A percentile compares a stretch with the other conserved stretches of the same genome.
phyloP scores from a whole-genome alignment of 371 early-diverging fungal species.

The Dichotomocladium elegans region DNA sequence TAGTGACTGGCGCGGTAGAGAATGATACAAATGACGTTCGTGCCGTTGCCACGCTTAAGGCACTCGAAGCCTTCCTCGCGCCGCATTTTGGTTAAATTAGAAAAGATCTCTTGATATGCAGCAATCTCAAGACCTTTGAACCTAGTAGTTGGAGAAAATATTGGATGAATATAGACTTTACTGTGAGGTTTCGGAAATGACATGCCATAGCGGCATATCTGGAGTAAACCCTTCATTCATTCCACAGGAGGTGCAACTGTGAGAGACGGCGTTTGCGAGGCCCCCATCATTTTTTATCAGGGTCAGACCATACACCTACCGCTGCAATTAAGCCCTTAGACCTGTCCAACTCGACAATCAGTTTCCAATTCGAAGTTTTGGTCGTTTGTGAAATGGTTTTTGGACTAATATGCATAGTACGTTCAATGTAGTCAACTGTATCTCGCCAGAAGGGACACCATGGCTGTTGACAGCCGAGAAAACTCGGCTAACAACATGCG shows the following conservation, averaged over 20 bases:
- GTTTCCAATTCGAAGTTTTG: constrained; percentile 1
- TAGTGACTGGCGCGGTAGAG: constrained; percentile 92
- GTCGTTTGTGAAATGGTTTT: constrained; percentile 17
- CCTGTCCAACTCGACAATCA: constrained; percentile 32
- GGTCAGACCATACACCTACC: constrained; percentile 38
- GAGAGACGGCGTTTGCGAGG: constrained; percentile 86
- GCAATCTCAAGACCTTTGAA: constrained; percentile 70
- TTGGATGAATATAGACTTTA: background rate
- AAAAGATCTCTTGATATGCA: constrained; percentile 65
- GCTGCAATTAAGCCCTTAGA: constrained; percentile 81
- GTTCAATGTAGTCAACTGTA: constrained; percentile 33
- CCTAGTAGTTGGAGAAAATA: constrained; percentile 29
- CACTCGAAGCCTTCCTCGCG: constrained; percentile 82
- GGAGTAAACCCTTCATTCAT: constrained; percentile 89
- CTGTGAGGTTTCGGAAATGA: constrained; percentile 10
- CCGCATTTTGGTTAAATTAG: constrained; percentile 80
- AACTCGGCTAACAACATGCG: constrained; percentile 30
- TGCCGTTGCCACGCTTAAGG: constrained; percentile 92
- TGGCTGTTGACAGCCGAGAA: constrained; percentile 22
- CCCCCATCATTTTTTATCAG: background rate
- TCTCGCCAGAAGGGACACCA: constrained; percentile 21
- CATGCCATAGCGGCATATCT: constrained; percentile 48
- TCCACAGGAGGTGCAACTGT: constrained; percentile 92
- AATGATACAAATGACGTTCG: constrained; percentile 88
- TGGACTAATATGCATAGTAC: constrained; percentile 24